These are phyloP conservation scores for Apiospora koreana DNA, from an alignment of 2,329 filamentous ascomycete genomes.

Conservation along the genomic window DNA sequence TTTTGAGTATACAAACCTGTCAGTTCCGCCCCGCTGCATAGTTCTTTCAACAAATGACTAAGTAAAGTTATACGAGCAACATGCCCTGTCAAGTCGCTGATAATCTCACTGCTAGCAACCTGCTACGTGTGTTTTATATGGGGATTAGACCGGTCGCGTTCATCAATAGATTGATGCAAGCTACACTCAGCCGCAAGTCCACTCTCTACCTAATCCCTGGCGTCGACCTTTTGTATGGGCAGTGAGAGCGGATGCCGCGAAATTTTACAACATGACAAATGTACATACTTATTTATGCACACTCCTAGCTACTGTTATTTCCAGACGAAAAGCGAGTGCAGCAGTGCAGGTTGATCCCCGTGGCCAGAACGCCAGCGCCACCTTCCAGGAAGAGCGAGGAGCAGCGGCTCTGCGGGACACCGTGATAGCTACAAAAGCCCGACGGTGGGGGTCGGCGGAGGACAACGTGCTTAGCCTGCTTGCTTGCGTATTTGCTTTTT, in stretches of 20 bases:
- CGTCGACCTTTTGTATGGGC: neutral
- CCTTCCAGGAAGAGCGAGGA: no score
- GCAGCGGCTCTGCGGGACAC: no score
- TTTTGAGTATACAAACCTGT: neutral
- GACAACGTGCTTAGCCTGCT: no score
- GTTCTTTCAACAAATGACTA: no score
- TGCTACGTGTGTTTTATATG: neutral
- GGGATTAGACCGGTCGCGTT: neutral
- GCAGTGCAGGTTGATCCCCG: neutral
- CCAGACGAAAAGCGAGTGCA: neutral
- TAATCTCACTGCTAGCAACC: neutral
- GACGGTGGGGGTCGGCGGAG: no score
- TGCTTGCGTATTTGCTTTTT: no score
- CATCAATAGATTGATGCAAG: slow-evolving; percentile 1
- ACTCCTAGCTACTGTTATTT: no score
- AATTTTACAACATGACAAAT: neutral
- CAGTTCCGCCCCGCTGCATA: no score
- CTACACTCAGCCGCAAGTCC: neutral
- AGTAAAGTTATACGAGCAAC: no score
- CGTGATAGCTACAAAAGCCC: neutral
- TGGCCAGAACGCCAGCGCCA: neutral
- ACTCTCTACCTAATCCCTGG: neutral
- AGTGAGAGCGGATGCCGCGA: neutral
- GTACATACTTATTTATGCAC: no score
- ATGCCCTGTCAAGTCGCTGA: neutral